Conservation (phyloP, 2,329 filamentous ascomycete species). For the Nannizzia gypsea region DNA sequence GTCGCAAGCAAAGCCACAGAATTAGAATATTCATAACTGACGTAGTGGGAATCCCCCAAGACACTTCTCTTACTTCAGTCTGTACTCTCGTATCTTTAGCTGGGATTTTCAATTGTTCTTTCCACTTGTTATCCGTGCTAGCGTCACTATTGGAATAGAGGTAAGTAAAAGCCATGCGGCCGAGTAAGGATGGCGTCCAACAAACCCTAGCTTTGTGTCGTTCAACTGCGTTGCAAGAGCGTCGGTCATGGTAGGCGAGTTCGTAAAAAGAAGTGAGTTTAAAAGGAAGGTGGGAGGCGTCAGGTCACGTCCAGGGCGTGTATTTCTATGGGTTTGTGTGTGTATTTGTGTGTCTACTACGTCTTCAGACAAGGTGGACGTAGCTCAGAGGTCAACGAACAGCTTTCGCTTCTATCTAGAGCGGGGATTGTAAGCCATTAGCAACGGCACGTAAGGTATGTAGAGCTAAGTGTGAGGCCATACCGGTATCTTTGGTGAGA, state of each 20-base stretch:
- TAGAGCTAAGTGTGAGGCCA: too few relatives aligned
- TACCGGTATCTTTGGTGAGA: not conserved
- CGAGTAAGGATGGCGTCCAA: not conserved
- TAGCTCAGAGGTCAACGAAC: not conserved
- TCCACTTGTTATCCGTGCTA: slow-evolving; percentile 32
- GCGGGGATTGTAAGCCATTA: not conserved
- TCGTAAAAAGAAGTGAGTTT: not conserved
- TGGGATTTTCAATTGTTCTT: slow-evolving; percentile 35
- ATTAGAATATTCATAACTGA: slow-evolving; percentile 7
- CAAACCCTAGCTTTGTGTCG: slow-evolving; percentile 35
- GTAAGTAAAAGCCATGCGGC: not conserved
- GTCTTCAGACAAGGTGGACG: not conserved
- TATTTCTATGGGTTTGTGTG: not conserved
- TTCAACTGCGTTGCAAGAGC: slow-evolving; percentile 35
- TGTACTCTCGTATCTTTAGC: slow-evolving; percentile 39
- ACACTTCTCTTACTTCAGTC: slow-evolving; percentile 34
- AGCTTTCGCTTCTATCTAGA: not conserved
- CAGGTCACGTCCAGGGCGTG: not conserved
- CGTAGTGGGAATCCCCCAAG: not conserved
- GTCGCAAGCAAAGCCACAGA: slow-evolving; percentile 11
- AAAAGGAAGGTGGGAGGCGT: not conserved
- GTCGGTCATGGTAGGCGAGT: slow-evolving; percentile 22
- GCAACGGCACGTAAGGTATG: not conserved
- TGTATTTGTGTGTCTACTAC: not conserved
- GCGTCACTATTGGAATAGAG: slow-evolving; percentile 23